A percentile compares a stretch with the other conserved stretches of the same genome.
Conservation (phyloP, 257 asterid genomes). For the Paraleonurus japonicus region DNA sequence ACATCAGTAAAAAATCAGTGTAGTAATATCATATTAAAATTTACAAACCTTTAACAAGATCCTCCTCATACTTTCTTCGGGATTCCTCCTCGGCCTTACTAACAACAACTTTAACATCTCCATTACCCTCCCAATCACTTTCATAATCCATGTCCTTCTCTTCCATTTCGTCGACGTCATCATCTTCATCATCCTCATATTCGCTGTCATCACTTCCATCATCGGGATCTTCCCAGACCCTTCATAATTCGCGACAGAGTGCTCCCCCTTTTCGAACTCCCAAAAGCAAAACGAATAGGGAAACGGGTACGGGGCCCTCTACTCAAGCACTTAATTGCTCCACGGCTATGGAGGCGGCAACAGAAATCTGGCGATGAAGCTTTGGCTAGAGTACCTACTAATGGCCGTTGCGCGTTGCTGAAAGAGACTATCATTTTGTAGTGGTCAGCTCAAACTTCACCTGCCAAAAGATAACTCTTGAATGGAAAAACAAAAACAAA, state of each 20-base stretch:
- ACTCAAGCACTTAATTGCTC: conserved; percentile 14
- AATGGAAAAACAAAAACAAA: neutral
- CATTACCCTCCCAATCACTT: conserved; percentile 67
- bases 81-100: conserved; percentile 34
- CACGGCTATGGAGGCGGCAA: conserved; percentile 18
- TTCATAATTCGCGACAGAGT: conserved; percentile 26
- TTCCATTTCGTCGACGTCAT: conserved; percentile 39
- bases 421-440: conserved; percentile 37
- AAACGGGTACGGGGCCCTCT: neutral
- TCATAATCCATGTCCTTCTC: conserved; percentile 66
- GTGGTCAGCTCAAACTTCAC: conserved; percentile 10
- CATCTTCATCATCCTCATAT: conserved; percentile 47
- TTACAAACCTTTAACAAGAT: conserved; percentile 52
- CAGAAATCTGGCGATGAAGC: conserved; percentile 23
- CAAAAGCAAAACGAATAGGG: conserved; percentile 1
- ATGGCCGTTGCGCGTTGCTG: conserved; percentile 31
- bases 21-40: neutral
- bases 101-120: conserved; percentile 26
- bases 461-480: neutral
- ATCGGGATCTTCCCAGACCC: conserved; percentile 76
- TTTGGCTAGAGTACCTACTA: conserved; percentile 13
- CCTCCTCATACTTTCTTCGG: conserved; percentile 45
- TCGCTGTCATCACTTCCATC: conserved; percentile 70
- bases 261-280: conserved; percentile 18
- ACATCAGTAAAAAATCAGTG: neutral